Percentiles rank a stretch among this genome's conserved stretches.
Conservation (phyloP, 2,329 filamentous ascomycete species). For the Nannizziopsis barbatae region DNA sequence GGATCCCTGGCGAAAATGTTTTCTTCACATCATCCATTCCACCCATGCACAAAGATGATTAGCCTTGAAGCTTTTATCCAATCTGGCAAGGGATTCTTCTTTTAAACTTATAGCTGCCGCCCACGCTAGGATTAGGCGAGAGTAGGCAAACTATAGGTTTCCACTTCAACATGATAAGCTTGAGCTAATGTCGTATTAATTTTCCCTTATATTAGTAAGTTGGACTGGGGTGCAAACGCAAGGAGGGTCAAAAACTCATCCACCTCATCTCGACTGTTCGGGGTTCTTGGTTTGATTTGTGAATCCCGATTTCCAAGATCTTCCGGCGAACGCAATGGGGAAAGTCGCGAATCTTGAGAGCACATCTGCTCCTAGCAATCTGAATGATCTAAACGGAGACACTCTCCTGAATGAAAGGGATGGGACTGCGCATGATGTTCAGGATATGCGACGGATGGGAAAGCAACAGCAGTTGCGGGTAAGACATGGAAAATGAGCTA, state of each 20-base stretch:
- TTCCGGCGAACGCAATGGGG: not conserved
- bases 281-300: not conserved
- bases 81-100: too few relatives aligned
- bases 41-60: too few relatives aligned
- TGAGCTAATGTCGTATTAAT: too few relatives aligned
- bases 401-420: slow-evolving; percentile 3
- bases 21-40: too few relatives aligned
- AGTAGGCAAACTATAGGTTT: too few relatives aligned
- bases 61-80: too few relatives aligned
- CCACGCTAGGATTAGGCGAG: too few relatives aligned
- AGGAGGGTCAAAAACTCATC: not conserved
- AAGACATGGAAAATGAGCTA: not conserved
- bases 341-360: slow-evolving; percentile 1
- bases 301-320: not conserved
- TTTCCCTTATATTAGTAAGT: too few relatives aligned
- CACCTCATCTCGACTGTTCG: not conserved
- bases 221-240: too few relatives aligned
- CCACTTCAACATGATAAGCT: too few relatives aligned
- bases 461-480: slow-evolving; percentile 8
- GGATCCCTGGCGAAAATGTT: too few relatives aligned
- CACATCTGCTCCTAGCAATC: not conserved
- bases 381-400: not conserved
- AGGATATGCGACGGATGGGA: slow-evolving; percentile 10
- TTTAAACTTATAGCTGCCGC: too few relatives aligned
- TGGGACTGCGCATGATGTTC: slow-evolving; percentile 6